Conservation (phyloP, 306 rosid genomes). For the Lupinus albus region DNA sequence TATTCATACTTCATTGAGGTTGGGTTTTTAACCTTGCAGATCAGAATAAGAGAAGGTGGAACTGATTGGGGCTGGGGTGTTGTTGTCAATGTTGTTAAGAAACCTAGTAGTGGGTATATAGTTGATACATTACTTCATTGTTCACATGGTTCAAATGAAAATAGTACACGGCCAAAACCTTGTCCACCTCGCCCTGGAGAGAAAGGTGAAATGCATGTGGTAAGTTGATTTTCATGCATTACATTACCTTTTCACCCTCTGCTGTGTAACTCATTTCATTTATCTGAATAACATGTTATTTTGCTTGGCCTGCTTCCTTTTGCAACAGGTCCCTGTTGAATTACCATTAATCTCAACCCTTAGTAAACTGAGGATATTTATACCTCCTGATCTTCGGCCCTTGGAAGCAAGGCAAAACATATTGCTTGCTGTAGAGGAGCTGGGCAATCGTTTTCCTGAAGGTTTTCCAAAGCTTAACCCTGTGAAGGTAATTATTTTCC, state of each 20-base stretch:
- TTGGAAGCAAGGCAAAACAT: constrained; percentile 95
- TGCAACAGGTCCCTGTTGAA: constrained; percentile 87
- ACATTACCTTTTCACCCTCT: background rate
- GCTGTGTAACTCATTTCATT: background rate
- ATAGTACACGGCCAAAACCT: constrained; percentile 82
- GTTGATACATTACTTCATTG: constrained; percentile 94
- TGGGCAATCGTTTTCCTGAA: constrained; percentile 81
- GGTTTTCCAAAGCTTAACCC: constrained; percentile 98
- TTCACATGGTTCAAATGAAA: constrained; percentile 80
- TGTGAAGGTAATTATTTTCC: constrained; percentile 64
- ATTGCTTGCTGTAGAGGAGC: constrained; percentile 90
- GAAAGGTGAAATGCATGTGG: constrained; percentile 99
- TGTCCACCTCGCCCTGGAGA: constrained; percentile 94
- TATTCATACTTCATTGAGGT: constrained; percentile 24
- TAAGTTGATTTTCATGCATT: constrained; percentile 46
- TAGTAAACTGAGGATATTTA: constrained; percentile 77
- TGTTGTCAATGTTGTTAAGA: constrained; percentile 90
- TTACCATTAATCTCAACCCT: constrained; percentile 77
- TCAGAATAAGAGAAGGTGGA: constrained; percentile 92
- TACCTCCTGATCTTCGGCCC: constrained; percentile 94
- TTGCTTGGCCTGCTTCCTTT: constrained; percentile 36
- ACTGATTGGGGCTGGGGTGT: constrained; percentile 99
- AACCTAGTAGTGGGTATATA: constrained; percentile 80
- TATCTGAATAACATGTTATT: constrained; percentile 28
- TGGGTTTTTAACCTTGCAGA: constrained; percentile 51